A percentile compares a stretch with the other conserved stretches of the same genome.
Evolutionary conservation across 192 early-diverging fungal species (phyloP).

Genomic region (Backusella macrospora): DNA sequence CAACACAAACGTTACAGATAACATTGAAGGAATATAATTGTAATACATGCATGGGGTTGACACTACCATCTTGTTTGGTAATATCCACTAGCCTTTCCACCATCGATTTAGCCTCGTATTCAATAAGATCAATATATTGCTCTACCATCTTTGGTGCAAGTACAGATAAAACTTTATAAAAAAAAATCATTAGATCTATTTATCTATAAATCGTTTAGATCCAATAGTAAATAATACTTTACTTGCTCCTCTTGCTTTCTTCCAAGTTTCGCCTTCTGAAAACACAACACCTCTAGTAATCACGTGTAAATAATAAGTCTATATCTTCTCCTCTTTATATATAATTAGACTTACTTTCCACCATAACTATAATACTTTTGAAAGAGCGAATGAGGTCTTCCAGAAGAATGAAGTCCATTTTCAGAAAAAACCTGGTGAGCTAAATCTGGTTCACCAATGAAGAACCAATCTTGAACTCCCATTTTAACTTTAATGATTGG

Average conservation of each 20-base stretch:
- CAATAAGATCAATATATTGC: not conserved
- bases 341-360: constrained; percentile 10
- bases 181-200: not conserved
- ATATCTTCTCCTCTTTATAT: not conserved
- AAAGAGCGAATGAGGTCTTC: not conserved
- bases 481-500: constrained; percentile 16
- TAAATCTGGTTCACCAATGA: constrained; percentile 9
- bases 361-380: not conserved
- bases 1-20: not conserved
- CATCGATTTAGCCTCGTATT: not conserved
- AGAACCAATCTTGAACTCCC: constrained; percentile 3
- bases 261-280: not conserved
- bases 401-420: not conserved
- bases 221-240: constrained; percentile 3
- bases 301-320: not conserved
- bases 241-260: constrained; percentile 18
- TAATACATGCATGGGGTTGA: not conserved
- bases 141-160: constrained; percentile 12
- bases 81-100: not conserved
- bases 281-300: constrained; percentile 19
- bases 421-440: constrained; percentile 14
- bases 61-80: not conserved
- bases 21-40: not conserved
- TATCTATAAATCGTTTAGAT: not conserved
- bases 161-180: constrained; percentile 11